Evolutionary conservation across 176 grass and related monocot genomes (phyloP).

Genomic region (Aegilops sharonensis): DNA sequence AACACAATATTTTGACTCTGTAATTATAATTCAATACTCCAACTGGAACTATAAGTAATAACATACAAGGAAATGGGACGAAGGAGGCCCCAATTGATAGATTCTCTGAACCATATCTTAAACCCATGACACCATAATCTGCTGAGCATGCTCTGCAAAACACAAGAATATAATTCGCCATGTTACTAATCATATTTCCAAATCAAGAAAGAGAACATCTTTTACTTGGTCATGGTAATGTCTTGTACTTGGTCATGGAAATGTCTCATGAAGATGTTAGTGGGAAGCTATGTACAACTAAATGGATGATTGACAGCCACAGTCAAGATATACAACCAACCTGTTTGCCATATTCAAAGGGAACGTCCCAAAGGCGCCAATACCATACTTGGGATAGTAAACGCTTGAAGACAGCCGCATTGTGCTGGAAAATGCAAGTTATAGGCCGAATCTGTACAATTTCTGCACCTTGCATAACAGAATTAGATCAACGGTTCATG

Average conservation of each 20-base stretch:
- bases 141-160: background rate
- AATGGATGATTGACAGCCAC: background rate
- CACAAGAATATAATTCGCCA: background rate
- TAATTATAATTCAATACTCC: background rate
- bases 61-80: no score
- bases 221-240: background rate
- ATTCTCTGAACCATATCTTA: background rate
- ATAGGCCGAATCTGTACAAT: background rate
- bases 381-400: conserved; percentile 47
- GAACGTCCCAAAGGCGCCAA: conserved; percentile 60
- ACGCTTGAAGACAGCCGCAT: conserved; percentile 46
- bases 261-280: background rate
- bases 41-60: no score
- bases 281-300: background rate
- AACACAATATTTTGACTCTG: background rate
- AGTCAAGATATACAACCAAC: background rate
- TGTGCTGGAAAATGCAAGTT: conserved; percentile 28
- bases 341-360: conserved; percentile 54
- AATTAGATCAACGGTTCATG: no score
- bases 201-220: background rate
- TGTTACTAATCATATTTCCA: background rate
- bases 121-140: background rate
- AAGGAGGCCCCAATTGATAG: background rate
- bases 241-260: background rate
- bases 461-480: no score